These are phyloP conservation scores for Cryptosporidium baileyi DNA, from an alignment of 169 alveolate genomes.

Conservation along the genomic window DNA sequence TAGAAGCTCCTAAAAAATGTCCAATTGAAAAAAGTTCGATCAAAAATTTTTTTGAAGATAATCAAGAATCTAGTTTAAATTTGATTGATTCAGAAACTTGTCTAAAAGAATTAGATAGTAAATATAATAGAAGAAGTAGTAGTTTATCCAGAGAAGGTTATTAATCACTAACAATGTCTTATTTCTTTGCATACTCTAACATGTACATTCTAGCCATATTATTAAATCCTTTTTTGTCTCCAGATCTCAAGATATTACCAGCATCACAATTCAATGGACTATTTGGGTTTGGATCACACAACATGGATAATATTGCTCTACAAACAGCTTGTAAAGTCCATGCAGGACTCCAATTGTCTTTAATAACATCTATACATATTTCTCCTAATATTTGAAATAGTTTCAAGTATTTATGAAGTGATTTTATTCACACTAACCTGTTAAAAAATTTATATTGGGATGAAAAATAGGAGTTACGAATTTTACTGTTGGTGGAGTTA, in stretches of 20 bases:
- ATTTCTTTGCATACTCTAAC: slow-evolving; percentile 83
- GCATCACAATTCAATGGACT: slow-evolving; percentile 97
- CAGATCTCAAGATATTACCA: slow-evolving; percentile 90
- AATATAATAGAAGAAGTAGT: slow-evolving; percentile 1
- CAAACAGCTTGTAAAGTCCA: slow-evolving; percentile 94
- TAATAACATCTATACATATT: slow-evolving; percentile 91
- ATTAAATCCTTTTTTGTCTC: slow-evolving; percentile 89
- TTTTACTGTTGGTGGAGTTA: slow-evolving; percentile 91
- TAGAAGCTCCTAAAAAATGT: not conserved
- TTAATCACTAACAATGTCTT: not conserved
- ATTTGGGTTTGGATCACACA: slow-evolving; percentile 94
- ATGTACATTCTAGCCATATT: slow-evolving; percentile 95
- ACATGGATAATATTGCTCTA: slow-evolving; percentile 87
- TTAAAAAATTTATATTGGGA: slow-evolving; percentile 93
- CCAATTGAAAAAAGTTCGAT: not conserved
- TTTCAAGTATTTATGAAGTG: not conserved
- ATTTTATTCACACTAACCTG: slow-evolving; percentile 79
- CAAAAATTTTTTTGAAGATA: not conserved
- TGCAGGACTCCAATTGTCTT: slow-evolving; percentile 95
- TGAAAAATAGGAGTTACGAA: slow-evolving; percentile 93
- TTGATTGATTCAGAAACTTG: not conserved
- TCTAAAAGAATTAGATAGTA: not conserved
- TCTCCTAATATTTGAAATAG: slow-evolving; percentile 80
- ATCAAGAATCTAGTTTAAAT: not conserved
- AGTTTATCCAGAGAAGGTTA: slow-evolving; percentile 43